Conservation (phyloP, 1,139 yeast genomes). For the Pichia sp. region DNA sequence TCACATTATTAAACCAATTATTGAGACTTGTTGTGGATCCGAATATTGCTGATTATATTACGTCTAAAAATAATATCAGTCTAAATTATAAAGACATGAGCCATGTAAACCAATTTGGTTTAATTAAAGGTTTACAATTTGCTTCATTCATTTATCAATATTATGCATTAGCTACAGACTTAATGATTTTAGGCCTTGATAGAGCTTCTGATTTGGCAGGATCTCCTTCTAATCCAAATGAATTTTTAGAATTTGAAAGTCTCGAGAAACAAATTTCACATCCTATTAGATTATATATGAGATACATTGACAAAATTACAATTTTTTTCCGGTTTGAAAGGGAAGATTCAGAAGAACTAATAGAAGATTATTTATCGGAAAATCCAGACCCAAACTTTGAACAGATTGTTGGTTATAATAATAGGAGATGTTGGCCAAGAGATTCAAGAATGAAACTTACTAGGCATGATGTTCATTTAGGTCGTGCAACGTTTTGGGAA, state of each 20-base stretch:
- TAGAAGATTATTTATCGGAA: slow-evolving; percentile 70
- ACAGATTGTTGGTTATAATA: slow-evolving; percentile 80
- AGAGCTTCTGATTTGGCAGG: slow-evolving; percentile 90
- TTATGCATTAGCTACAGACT: slow-evolving; percentile 80
- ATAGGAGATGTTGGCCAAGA: slow-evolving; percentile 91
- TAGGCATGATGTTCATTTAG: slow-evolving; percentile 88
- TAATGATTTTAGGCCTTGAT: slow-evolving; percentile 75
- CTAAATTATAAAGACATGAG: slow-evolving; percentile 92
- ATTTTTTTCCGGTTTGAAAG: slow-evolving; percentile 70
- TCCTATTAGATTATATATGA: slow-evolving; percentile 76
- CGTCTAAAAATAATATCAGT: slow-evolving; percentile 82
- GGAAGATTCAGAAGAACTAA: slow-evolving; percentile 68
- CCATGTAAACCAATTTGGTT: slow-evolving; percentile 83
- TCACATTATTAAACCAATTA: slow-evolving; percentile 77
- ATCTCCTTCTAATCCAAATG: slow-evolving; percentile 62
- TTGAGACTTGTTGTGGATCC: slow-evolving; percentile 81
- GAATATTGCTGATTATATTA: slow-evolving; percentile 89
- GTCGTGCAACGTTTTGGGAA: slow-evolving; percentile 93
- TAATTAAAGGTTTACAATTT: slow-evolving; percentile 83
- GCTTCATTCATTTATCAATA: slow-evolving; percentile 86
- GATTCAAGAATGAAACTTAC: slow-evolving; percentile 87
- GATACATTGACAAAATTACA: slow-evolving; percentile 79
- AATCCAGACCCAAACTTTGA: slow-evolving; percentile 92
- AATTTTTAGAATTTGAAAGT: slow-evolving; percentile 66
- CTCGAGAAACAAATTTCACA: slow-evolving; percentile 49